Conservation (phyloP, 1,284 basidiomycete species). For the Ganoderma multipileum region DNA sequence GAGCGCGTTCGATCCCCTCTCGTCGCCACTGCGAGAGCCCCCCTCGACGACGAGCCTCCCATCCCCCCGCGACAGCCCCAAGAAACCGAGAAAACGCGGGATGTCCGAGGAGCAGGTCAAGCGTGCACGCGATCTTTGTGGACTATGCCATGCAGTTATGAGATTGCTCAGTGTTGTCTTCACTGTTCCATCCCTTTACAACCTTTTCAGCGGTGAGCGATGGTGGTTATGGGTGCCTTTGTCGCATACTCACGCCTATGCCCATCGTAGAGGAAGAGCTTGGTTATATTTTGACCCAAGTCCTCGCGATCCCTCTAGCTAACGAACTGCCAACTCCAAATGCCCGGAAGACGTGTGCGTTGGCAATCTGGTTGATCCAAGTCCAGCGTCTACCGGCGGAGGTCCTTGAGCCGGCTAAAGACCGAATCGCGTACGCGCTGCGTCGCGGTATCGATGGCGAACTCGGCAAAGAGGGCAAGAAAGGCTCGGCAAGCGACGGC, state of each 20-base stretch:
- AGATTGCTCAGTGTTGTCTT: conserved; percentile 67
- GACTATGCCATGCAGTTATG: conserved; percentile 70
- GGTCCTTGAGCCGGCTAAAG: conserved; percentile 63
- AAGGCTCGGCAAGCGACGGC: conserved; percentile 76
- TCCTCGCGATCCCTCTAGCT: conserved; percentile 74
- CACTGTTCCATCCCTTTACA: conserved; percentile 61
- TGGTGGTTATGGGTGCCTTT: background rate
- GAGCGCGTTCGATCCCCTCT: conserved; percentile 22
- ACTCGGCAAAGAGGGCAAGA: conserved; percentile 85
- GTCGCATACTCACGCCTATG: background rate
- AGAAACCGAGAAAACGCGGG: conserved; percentile 61
- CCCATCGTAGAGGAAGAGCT: conserved; percentile 60
- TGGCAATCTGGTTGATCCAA: conserved; percentile 77
- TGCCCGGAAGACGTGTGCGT: conserved; percentile 80
- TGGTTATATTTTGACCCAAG: conserved; percentile 60
- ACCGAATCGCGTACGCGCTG: conserved; percentile 71
- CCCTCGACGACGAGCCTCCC: conserved; percentile 46
- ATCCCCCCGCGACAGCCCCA: conserved; percentile 58
- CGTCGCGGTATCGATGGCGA: conserved; percentile 81
- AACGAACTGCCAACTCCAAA: conserved; percentile 76
- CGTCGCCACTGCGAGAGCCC: conserved; percentile 36
- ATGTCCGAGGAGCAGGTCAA: conserved; percentile 80
- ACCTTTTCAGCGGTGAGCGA: conserved; percentile 66
- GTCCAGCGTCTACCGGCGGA: conserved; percentile 67
- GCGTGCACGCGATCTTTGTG: conserved; percentile 77